Evolutionary conservation across 805 yeast genomes (phyloP).

Genomic region (Lipomyces japonicus): DNA sequence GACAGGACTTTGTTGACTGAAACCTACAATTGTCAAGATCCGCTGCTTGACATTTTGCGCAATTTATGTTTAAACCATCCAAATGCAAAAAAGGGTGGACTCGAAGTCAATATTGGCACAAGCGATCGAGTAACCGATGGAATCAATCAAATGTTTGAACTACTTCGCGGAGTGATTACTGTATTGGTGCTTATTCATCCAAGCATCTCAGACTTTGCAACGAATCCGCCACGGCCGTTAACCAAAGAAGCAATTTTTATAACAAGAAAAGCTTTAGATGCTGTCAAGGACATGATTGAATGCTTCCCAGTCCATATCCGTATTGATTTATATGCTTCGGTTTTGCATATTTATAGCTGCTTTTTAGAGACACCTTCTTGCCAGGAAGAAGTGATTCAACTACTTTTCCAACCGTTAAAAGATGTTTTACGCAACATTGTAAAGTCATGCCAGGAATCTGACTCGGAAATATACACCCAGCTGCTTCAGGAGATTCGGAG

Average conservation of each 20-base stretch:
- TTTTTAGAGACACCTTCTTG: slow-evolving; percentile 36
- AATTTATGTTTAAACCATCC: slow-evolving; percentile 51
- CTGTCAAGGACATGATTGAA: slow-evolving; percentile 59
- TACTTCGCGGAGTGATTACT: slow-evolving; percentile 63
- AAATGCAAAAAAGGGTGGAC: slow-evolving; percentile 26
- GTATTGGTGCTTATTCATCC: slow-evolving; percentile 62
- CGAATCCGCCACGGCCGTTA: slow-evolving; percentile 10
- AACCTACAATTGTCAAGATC: slow-evolving; percentile 45
- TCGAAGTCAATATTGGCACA: slow-evolving; percentile 22
- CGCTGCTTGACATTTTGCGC: slow-evolving; percentile 54
- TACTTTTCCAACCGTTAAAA: slow-evolving; percentile 51
- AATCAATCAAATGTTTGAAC: slow-evolving; percentile 78
- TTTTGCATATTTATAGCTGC: slow-evolving; percentile 59
- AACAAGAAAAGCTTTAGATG: slow-evolving; percentile 35
- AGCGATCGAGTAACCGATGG: slow-evolving; percentile 49
- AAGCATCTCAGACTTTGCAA: slow-evolving; percentile 46
- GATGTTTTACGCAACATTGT: slow-evolving; percentile 40
- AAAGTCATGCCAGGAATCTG: slow-evolving; percentile 22
- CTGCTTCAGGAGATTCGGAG: slow-evolving; percentile 23
- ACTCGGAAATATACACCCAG: slow-evolving; percentile 20
- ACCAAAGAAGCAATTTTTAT: slow-evolving; percentile 28
- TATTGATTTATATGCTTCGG: slow-evolving; percentile 66
- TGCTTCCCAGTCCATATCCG: slow-evolving; percentile 65
- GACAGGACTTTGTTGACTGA: slow-evolving; percentile 66
- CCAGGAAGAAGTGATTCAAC: slow-evolving; percentile 48